Evolutionary conservation across 1,284 basidiomycete genomes (phyloP).

Genomic region (Phlebopus sp.): DNA sequence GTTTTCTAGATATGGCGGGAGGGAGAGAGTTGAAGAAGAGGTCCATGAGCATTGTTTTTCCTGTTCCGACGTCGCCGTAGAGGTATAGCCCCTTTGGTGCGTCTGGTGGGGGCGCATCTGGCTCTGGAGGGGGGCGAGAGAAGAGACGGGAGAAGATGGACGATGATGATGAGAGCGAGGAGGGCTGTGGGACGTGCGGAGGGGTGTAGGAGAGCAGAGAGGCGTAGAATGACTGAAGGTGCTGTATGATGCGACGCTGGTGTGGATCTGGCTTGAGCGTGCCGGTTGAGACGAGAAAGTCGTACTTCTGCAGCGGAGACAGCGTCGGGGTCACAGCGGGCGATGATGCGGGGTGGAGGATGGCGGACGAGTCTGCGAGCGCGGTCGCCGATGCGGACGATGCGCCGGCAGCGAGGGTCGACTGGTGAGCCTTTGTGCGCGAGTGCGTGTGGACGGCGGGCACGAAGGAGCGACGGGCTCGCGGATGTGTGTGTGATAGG

Average conservation of each 20-base stretch:
- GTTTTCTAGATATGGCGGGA: constrained; percentile 68
- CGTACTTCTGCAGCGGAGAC: constrained; percentile 70
- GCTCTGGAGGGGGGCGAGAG: constrained; percentile 40
- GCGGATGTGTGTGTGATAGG: neutral
- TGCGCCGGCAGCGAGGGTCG: constrained; percentile 9
- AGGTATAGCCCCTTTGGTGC: constrained; percentile 91
- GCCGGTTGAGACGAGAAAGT: constrained; percentile 70
- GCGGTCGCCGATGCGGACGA: neutral
- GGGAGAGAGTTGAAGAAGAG: constrained; percentile 93
- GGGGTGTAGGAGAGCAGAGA: constrained; percentile 72
- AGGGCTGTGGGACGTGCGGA: constrained; percentile 44
- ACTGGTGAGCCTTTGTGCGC: constrained; percentile 5
- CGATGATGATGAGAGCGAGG: constrained; percentile 7
- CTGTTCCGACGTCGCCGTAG: constrained; percentile 97
- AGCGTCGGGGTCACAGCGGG: no score
- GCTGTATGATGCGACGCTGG: constrained; percentile 82
- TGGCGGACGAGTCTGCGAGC: neutral
- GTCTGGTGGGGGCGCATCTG: constrained; percentile 43
- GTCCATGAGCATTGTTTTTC: constrained; percentile 99
- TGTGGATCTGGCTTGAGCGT: constrained; percentile 76
- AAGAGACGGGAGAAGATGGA: constrained; percentile 61
- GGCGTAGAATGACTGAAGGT: constrained; percentile 80
- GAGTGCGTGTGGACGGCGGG: neutral
- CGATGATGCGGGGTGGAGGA: neutral
- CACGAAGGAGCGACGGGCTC: neutral